Percentiles rank a stretch among this genome's conserved stretches.
Conservation (phyloP, 2,329 filamentous ascomycete genomes). For the Aspergillus glaucus region DNA sequence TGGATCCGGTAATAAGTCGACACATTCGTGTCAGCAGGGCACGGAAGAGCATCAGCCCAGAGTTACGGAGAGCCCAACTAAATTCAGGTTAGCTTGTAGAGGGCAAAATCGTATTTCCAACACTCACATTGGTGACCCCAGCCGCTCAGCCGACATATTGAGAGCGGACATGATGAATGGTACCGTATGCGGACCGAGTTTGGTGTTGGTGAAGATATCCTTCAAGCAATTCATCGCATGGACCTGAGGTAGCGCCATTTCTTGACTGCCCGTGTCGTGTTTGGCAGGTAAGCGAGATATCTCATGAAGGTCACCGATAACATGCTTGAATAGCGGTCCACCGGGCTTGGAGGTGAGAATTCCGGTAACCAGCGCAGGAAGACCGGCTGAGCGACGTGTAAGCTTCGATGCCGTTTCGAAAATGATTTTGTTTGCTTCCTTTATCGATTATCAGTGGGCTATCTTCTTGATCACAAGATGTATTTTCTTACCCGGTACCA, state of each 20-base stretch:
- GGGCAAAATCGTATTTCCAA: not conserved
- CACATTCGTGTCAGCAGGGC: conserved; percentile 67
- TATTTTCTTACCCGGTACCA: conserved; percentile 62
- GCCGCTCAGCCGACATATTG: conserved; percentile 69
- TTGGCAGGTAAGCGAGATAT: conserved; percentile 29
- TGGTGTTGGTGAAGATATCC: conserved; percentile 80
- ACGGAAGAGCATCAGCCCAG: conserved; percentile 79
- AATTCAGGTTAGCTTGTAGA: conserved; percentile 7
- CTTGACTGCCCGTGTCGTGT: conserved; percentile 25
- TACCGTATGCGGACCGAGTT: conserved; percentile 67
- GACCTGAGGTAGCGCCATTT: conserved; percentile 71
- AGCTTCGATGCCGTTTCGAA: conserved; percentile 68
- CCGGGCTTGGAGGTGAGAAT: conserved; percentile 61
- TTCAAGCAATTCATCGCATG: conserved; percentile 92
- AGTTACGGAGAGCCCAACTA: conserved; percentile 92
- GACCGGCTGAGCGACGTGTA: conserved; percentile 83
- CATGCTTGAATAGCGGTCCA: conserved; percentile 37
- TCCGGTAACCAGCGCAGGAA: conserved; percentile 79
- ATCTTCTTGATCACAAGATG: conserved; percentile 6
- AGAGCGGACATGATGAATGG: conserved; percentile 66
- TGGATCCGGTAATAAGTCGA: conserved; percentile 29
- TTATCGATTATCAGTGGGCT: conserved; percentile 7
- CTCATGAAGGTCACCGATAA: conserved; percentile 36
- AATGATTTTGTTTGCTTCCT: conserved; percentile 60
- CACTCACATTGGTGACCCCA: conserved; percentile 68